Conservation (phyloP, 1,139 yeast species). For the Geotrichum fermentans region DNA sequence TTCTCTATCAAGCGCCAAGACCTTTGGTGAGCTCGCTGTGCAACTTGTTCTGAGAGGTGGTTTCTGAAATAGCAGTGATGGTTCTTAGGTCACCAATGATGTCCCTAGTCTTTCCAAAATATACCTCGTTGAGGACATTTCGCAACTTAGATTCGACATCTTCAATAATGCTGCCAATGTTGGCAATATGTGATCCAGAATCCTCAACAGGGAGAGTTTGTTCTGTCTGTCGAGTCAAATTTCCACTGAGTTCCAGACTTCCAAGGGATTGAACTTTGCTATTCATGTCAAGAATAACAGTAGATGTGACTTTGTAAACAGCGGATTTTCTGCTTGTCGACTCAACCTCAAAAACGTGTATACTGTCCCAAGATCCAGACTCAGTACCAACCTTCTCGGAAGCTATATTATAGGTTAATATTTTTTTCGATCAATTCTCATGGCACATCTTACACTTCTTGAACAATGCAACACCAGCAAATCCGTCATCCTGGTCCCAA, state of each 20-base stretch:
- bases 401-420: background rate
- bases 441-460: conserved; percentile 52
- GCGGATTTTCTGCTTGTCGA: conserved; percentile 47
- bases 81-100: conserved; percentile 67
- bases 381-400: conserved; percentile 25
- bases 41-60: conserved; percentile 31
- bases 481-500: conserved; percentile 69
- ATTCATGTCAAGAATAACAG: conserved; percentile 72
- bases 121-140: conserved; percentile 84
- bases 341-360: conserved; percentile 82
- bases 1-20: conserved; percentile 22
- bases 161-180: conserved; percentile 80
- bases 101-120: conserved; percentile 91
- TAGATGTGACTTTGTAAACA: conserved; percentile 73
- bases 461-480: conserved; percentile 88
- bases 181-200: conserved; percentile 67
- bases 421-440: background rate
- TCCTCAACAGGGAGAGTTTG: conserved; percentile 44
- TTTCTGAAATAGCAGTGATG: conserved; percentile 32
- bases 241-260: conserved; percentile 66
- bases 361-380: conserved; percentile 79
- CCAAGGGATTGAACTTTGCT: conserved; percentile 35
- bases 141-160: conserved; percentile 85
- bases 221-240: conserved; percentile 68
- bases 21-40: conserved; percentile 34